Evolutionary conservation across 352 stramenopile genomes (phyloP).

Genomic region (Detonula confervacea): DNA sequence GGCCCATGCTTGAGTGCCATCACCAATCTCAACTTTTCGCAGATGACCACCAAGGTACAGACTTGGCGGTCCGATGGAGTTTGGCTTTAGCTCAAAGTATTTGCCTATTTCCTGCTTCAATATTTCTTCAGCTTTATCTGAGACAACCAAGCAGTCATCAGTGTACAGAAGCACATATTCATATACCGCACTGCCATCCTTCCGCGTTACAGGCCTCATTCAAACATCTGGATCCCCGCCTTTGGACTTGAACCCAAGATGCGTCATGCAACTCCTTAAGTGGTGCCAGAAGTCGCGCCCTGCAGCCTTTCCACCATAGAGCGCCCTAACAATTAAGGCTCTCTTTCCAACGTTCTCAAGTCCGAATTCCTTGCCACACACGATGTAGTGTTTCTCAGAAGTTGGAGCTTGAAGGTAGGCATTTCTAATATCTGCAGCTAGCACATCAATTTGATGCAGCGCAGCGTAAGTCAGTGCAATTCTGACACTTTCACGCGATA

Average conservation of each 20-base stretch:
- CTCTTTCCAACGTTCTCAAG: conserved; percentile 18
- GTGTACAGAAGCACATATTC: conserved; percentile 59
- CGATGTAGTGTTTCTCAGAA: conserved; percentile 21
- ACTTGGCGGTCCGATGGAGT: conserved; percentile 49
- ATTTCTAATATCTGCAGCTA: conserved; percentile 47
- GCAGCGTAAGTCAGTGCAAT: conserved; percentile 35
- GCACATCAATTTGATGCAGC: conserved; percentile 36
- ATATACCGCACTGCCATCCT: conserved; percentile 33
- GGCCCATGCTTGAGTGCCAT: conserved; percentile 47
- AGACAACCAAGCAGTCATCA: conserved; percentile 40
- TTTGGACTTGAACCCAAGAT: too few species aligned
- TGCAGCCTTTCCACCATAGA: conserved; percentile 60
- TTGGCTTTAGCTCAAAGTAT: conserved; percentile 57
- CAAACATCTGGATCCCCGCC: conserved; percentile 66
- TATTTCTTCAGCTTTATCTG: conserved; percentile 24
- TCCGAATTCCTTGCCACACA: conserved; percentile 59
- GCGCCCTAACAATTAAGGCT: conserved; percentile 50
- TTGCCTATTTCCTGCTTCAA: conserved; percentile 61
- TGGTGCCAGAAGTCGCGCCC: conserved; percentile 30
- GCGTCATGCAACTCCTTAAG: conserved; percentile 8
- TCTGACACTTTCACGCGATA: conserved; percentile 37
- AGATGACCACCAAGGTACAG: conserved; percentile 60
- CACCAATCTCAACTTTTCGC: conserved; percentile 40
- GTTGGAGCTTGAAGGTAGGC: conserved; percentile 35
- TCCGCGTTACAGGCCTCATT: conserved; percentile 20